Evolutionary conservation across 345 rosid species (phyloP).

Genomic region (Cardamine resedifolia): DNA sequence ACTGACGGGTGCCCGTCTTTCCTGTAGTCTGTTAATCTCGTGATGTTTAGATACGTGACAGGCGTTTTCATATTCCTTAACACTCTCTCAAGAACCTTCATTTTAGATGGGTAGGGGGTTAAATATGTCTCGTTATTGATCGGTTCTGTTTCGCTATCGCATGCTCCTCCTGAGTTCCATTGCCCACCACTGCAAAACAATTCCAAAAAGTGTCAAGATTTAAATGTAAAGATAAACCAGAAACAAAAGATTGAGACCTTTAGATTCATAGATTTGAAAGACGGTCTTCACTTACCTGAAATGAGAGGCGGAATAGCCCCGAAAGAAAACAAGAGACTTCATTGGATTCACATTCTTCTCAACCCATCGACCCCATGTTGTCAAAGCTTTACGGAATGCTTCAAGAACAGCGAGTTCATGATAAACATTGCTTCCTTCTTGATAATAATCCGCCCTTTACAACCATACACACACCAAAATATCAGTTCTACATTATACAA

Average conservation of each 20-base stretch:
- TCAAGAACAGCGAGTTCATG: conserved; percentile 76
- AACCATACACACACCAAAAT: conserved; percentile 12
- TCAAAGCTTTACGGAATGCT: conserved; percentile 92
- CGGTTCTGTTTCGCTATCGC: conserved; percentile 83
- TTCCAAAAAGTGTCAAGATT: neutral
- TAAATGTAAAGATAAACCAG: neutral
- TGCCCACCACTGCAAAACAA: conserved; percentile 81
- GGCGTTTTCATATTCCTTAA: conserved; percentile 73
- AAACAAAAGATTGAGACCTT: neutral
- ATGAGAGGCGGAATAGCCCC: conserved; percentile 91
- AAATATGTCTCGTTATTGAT: conserved; percentile 76
- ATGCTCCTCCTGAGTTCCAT: conserved; percentile 98
- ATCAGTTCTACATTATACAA: conserved; percentile 12
- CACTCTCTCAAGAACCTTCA: conserved; percentile 75
- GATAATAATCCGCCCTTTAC: conserved; percentile 89
- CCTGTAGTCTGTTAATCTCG: conserved; percentile 81
- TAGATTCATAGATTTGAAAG: neutral
- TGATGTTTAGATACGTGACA: conserved; percentile 81
- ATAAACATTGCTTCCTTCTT: conserved; percentile 94
- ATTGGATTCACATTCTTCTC: conserved; percentile 71
- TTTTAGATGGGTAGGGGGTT: conserved; percentile 63
- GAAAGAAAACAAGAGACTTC: conserved; percentile 77
- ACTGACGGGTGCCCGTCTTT: conserved; percentile 95
- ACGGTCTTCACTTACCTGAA: conserved; percentile 57
- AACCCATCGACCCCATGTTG: conserved; percentile 96